Percentiles rank a stretch among this genome's conserved stretches.
These are phyloP conservation scores for Acanthamoeba culbertsoni DNA, from an alignment of 208 protist genomes.

Conservation along the genomic window DNA sequence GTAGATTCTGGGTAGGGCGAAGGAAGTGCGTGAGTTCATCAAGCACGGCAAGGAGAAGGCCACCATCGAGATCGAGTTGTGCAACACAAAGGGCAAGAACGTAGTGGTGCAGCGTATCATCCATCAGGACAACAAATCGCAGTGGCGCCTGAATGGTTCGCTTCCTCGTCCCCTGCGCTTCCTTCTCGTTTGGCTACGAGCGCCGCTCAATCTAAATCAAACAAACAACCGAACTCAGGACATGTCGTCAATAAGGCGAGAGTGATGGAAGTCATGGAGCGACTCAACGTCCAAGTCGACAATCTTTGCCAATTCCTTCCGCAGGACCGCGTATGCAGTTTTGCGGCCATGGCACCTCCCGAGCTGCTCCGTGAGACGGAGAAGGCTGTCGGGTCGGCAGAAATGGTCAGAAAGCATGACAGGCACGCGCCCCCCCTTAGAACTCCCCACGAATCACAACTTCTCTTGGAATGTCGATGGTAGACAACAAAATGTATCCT, in stretches of 20 bases:
- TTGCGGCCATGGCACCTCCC: slow-evolving; percentile 64
- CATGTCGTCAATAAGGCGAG: background rate
- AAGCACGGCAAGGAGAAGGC: slow-evolving; percentile 68
- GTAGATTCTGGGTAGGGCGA: slow-evolving; percentile 73
- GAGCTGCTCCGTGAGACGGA: slow-evolving; percentile 75
- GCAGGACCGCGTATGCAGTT: slow-evolving; percentile 74
- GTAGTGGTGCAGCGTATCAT: slow-evolving; percentile 26
- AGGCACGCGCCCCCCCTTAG: background rate
- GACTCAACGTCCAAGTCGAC: slow-evolving; percentile 80
- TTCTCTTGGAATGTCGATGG: too few relatives aligned
- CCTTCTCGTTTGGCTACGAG: background rate
- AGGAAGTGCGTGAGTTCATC: slow-evolving; percentile 77
- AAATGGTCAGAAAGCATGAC: slow-evolving; percentile 61
- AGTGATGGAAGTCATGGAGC: slow-evolving; percentile 63
- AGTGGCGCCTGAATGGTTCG: slow-evolving; percentile 25
- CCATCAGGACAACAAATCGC: slow-evolving; percentile 2
- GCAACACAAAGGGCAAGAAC: background rate
- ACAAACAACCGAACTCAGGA: background rate
- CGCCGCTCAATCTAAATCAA: background rate
- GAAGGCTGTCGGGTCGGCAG: slow-evolving; percentile 63
- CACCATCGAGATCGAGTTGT: slow-evolving; percentile 79
- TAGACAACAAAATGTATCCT: too few relatives aligned
- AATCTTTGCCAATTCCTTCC: slow-evolving; percentile 84
- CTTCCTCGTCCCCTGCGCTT: background rate
- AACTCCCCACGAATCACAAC: background rate